Percentiles rank a stretch among this genome's conserved stretches.
These are phyloP conservation scores for Pseudisothecium myosuroides DNA, from an alignment of 225 moss, liverwort and hornwort species.

Conservation along the genomic window DNA sequence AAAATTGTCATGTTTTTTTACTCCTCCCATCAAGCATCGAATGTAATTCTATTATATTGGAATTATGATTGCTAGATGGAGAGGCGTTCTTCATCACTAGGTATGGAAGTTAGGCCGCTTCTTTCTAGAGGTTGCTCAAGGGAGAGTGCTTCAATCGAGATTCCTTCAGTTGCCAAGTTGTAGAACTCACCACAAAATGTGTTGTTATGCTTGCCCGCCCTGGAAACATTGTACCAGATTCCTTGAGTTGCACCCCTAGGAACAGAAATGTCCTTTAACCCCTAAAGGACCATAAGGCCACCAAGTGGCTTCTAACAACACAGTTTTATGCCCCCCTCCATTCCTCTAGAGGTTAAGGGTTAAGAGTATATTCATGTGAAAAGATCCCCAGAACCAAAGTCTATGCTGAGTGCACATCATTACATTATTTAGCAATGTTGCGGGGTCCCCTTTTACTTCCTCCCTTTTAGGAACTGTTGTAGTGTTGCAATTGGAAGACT, in stretches of 20 bases:
- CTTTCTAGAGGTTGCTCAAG: neutral
- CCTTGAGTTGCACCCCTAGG: fast-evolving
- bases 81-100: fast-evolving
- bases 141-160: too few species aligned
- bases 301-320: too few species aligned
- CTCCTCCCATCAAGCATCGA: fast-evolving
- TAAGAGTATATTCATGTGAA: neutral
- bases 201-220: fast-evolving
- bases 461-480: too few species aligned
- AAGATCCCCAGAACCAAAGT: neutral
- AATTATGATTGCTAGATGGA: fast-evolving
- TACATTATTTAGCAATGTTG: too few species aligned
- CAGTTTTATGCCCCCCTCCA: too few species aligned
- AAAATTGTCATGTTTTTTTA: fast-evolving
- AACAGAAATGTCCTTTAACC: neutral
- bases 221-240: fast-evolving
- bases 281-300: too few species aligned
- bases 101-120: fast-evolving
- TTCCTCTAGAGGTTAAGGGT: too few species aligned
- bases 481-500: too few species aligned
- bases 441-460: too few species aligned
- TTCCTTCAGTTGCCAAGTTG: neutral
- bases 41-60: fast-evolving
- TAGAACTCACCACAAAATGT: neutral
- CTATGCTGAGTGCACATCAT: neutral